phyloP scores from a whole-genome alignment of 768 basidiomycete species.

The Rubroboletus pulcherrimus region DNA sequence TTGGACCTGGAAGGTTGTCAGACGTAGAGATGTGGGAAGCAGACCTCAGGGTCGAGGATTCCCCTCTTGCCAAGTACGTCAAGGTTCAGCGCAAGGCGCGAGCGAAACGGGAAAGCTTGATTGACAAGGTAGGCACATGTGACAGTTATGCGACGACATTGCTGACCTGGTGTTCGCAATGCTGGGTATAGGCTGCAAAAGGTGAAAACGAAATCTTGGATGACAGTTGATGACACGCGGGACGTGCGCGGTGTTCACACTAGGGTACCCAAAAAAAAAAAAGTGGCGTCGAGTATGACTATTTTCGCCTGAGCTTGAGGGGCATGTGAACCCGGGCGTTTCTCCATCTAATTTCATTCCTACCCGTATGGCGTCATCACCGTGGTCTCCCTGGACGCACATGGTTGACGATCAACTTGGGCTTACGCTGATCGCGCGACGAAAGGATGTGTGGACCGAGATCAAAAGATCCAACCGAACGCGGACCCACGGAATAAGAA shows the following conservation, averaged over 20 bases:
- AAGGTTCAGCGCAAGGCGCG: conserved; percentile 77
- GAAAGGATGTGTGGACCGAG: background rate
- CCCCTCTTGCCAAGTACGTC: conserved; percentile 79
- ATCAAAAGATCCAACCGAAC: background rate
- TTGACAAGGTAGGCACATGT: conserved; percentile 60
- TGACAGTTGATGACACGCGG: conserved; percentile 22
- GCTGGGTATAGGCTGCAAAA: conserved; percentile 53
- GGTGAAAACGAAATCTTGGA: conserved; percentile 72
- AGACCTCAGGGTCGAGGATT: conserved; percentile 55
- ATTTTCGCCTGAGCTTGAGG: background rate
- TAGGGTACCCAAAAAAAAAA: background rate
- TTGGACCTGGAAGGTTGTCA: conserved; percentile 66
- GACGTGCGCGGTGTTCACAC: background rate
- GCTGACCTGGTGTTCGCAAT: conserved; percentile 15
- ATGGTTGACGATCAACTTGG: background rate
- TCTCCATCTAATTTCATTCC: conserved; percentile 1
- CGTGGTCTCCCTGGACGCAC: background rate
- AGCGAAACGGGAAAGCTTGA: conserved; percentile 63
- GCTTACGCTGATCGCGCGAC: conserved; percentile 3
- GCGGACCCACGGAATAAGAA: background rate
- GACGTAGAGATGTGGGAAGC: conserved; percentile 76
- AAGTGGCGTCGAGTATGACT: background rate
- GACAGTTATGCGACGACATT: background rate
- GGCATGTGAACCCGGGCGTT: background rate
- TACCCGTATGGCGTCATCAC: background rate